phyloP scores from a whole-genome alignment of 495 filamentous ascomycete genomes.

The Penicillium cinerascens region DNA sequence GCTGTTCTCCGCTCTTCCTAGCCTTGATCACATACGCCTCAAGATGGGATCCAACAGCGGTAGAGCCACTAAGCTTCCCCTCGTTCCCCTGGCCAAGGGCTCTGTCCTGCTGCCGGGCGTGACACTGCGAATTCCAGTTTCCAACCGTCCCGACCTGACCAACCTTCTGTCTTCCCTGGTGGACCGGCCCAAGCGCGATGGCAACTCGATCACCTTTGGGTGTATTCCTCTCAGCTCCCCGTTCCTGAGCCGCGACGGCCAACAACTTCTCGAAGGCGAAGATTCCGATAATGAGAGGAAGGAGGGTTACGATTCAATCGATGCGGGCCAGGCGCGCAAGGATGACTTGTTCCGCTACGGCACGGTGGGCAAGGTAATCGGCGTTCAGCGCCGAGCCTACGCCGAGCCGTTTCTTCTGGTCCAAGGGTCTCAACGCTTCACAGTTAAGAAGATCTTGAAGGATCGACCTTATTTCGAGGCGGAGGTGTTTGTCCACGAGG shows the following conservation, averaged over 20 bases:
- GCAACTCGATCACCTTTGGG: slow-evolving; percentile 65
- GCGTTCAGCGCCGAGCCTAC: slow-evolving; percentile 74
- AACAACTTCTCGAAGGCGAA: slow-evolving; percentile 60
- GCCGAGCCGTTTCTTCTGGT: slow-evolving; percentile 79
- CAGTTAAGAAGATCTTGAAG: slow-evolving; percentile 67
- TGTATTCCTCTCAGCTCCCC: slow-evolving; percentile 78
- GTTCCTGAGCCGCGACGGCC: slow-evolving; percentile 63
- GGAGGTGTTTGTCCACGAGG: slow-evolving; percentile 61
- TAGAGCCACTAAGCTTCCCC: slow-evolving; percentile 55
- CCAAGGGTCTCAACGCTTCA: slow-evolving; percentile 76
- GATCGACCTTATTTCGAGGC: slow-evolving; percentile 86
- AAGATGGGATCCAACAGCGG: slow-evolving; percentile 44
- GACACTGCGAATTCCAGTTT: slow-evolving; percentile 69
- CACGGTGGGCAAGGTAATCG: slow-evolving; percentile 75
- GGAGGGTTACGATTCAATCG: slow-evolving; percentile 40
- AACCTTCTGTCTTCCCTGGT: slow-evolving; percentile 76
- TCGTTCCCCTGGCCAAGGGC: slow-evolving; percentile 72
- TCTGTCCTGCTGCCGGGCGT: slow-evolving; percentile 78
- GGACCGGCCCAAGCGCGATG: slow-evolving; percentile 61
- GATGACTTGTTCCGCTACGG: slow-evolving; percentile 74
- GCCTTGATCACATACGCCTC: not conserved
- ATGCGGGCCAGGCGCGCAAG: slow-evolving; percentile 59
- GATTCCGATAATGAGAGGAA: slow-evolving; percentile 34
- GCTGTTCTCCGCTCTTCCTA: not conserved
- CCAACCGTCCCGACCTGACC: slow-evolving; percentile 76